Evolutionary conservation across 169 alveolate species (phyloP).

Genomic region (Theileria equi): DNA sequence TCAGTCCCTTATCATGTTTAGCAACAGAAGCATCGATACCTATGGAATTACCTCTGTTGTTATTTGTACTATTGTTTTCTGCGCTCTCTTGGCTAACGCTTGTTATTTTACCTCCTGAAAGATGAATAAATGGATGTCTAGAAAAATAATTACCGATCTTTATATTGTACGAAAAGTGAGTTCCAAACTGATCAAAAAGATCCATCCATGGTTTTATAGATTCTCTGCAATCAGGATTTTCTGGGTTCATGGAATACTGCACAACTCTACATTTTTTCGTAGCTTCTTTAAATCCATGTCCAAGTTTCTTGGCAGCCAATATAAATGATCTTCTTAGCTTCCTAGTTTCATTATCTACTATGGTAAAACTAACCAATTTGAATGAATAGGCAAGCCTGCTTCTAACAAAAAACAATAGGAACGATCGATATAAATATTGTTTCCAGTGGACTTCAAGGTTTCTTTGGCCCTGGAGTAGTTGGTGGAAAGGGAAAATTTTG

Average conservation of each 20-base stretch:
- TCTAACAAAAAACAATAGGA: constrained; percentile 58
- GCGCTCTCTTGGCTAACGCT: constrained; percentile 17
- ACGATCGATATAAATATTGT: constrained; percentile 19
- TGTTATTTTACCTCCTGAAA: constrained; percentile 43
- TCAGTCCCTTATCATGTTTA: constrained; percentile 1
- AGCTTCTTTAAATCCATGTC: constrained; percentile 43
- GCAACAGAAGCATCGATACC: background rate
- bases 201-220: constrained; percentile 53
- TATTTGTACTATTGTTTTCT: background rate
- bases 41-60: background rate
- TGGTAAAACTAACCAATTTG: constrained; percentile 14
- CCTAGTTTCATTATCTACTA: constrained; percentile 5
- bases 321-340: constrained; percentile 63
- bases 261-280: constrained; percentile 45
- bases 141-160: constrained; percentile 39
- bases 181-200: constrained; percentile 56
- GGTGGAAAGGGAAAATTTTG: constrained; percentile 49
- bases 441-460: background rate
- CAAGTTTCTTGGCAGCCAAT: constrained; percentile 55
- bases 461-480: constrained; percentile 32
- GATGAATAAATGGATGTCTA: background rate
- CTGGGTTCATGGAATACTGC: constrained; percentile 47
- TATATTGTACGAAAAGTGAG: constrained; percentile 51
- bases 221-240: constrained; percentile 31
- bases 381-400: constrained; percentile 52